phyloP scores from a whole-genome alignment of 352 stramenopile genomes.

The Bremia lactucae region DNA sequence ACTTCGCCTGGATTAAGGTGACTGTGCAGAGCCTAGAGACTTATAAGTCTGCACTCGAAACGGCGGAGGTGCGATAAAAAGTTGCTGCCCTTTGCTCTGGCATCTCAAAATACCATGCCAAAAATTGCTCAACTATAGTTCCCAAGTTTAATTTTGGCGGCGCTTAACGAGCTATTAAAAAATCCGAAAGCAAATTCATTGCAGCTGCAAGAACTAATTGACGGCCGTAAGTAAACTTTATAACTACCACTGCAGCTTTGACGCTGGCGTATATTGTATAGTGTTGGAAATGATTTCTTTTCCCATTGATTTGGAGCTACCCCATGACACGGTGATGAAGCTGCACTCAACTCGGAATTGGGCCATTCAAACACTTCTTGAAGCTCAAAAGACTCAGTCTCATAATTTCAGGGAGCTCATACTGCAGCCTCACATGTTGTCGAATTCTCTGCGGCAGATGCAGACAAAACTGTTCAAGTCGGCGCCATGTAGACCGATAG shows the following conservation, averaged over 20 bases:
- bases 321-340: constrained; percentile 7
- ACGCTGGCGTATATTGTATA: constrained; percentile 4
- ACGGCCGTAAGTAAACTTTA: constrained; percentile 27
- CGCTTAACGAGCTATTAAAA: constrained; percentile 16
- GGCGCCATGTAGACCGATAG: constrained; percentile 10
- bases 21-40: constrained; percentile 17
- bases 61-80: constrained; percentile 13
- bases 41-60: constrained; percentile 21
- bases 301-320: constrained; percentile 11
- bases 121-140: constrained; percentile 7
- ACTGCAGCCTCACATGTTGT: constrained; percentile 2
- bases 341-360: constrained; percentile 19
- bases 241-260: background rate
- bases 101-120: background rate
- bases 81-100: background rate
- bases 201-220: constrained; percentile 20
- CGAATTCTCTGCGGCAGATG: constrained; percentile 23
- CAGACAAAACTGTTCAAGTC: constrained; percentile 27
- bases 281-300: constrained; percentile 41
- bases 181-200: constrained; percentile 6
- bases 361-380: constrained; percentile 33
- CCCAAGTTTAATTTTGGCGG: constrained; percentile 11
- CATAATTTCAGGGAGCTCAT: background rate
- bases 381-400: constrained; percentile 5
- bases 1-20: constrained; percentile 15